Percentiles rank a stretch among this genome's conserved stretches.
Conservation (phyloP, 1,139 yeast species). For the Geotrichum aggregatum region DNA sequence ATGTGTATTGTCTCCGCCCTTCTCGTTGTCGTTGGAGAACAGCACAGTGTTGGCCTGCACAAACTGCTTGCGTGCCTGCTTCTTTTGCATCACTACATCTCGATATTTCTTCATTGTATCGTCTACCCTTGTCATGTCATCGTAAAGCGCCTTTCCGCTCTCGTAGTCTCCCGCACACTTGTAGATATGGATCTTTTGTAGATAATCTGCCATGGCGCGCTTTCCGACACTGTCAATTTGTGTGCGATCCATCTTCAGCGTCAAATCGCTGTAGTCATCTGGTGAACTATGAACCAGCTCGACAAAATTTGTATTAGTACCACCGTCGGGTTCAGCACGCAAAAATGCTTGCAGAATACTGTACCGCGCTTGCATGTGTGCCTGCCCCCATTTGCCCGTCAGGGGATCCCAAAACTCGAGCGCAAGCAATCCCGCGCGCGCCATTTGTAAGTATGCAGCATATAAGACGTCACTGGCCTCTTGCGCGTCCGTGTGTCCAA, state of each 20-base stretch:
- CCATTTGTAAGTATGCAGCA: conserved; percentile 73
- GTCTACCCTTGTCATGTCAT: conserved; percentile 60
- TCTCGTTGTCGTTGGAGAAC: conserved; percentile 31
- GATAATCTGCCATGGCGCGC: conserved; percentile 65
- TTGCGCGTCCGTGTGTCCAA: conserved; percentile 56
- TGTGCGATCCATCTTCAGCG: conserved; percentile 38
- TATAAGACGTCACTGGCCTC: conserved; percentile 57
- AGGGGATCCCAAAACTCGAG: conserved; percentile 84
- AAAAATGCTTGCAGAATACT: conserved; percentile 74
- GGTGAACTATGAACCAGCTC: conserved; percentile 48
- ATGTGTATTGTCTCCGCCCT: background rate
- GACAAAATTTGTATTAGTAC: conserved; percentile 42
- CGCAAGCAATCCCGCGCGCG: conserved; percentile 78
- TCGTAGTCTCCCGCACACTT: conserved; percentile 71
- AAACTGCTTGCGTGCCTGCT: conserved; percentile 76
- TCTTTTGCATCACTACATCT: conserved; percentile 62
- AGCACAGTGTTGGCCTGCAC: conserved; percentile 69
- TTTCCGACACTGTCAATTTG: conserved; percentile 61
- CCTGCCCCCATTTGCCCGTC: conserved; percentile 83
- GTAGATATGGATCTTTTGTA: conserved; percentile 67
- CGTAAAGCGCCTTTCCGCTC: conserved; percentile 60
- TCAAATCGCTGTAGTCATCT: conserved; percentile 51
- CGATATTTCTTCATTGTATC: conserved; percentile 58
- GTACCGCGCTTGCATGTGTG: conserved; percentile 90
- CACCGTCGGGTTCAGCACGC: conserved; percentile 42